Evolutionary conservation across 2,329 filamentous ascomycete species (phyloP).

Genomic region (Verticillium isaacii): DNA sequence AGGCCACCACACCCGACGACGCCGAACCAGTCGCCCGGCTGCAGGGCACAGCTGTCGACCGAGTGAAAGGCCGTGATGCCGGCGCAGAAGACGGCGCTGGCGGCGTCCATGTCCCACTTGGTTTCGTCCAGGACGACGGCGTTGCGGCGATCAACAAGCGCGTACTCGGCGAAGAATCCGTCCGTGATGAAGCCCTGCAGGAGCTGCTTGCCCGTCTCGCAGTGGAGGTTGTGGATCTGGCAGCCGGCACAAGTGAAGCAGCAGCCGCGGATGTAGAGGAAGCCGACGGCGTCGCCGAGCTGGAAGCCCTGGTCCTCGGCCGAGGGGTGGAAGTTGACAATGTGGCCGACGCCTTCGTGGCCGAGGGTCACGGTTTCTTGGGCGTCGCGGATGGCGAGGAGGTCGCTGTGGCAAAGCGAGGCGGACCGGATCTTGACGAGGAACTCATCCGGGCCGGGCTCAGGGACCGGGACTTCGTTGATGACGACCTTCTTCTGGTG

Average conservation of each 20-base stretch:
- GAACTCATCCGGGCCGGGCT: constrained; percentile 33
- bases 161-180: constrained; percentile 43
- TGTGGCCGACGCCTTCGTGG: constrained; percentile 40
- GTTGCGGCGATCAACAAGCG: constrained; percentile 38
- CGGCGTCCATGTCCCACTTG: constrained; percentile 24
- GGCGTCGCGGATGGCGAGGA: constrained; percentile 18
- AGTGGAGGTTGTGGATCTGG: constrained; percentile 35
- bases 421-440: constrained; percentile 29
- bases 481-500: constrained; percentile 22
- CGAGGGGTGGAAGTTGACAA: constrained; percentile 29
- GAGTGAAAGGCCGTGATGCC: constrained; percentile 40
- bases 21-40: constrained; percentile 32
- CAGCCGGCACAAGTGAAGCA: constrained; percentile 44
- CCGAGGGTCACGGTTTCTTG: constrained; percentile 25
- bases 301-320: constrained; percentile 32
- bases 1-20: constrained; percentile 39
- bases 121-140: constrained; percentile 31
- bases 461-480: constrained; percentile 38
- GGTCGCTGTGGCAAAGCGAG: constrained; percentile 28
- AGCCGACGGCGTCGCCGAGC: constrained; percentile 37
- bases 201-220: constrained; percentile 29
- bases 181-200: constrained; percentile 36
- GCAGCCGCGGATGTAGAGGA: constrained; percentile 37
- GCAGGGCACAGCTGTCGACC: constrained; percentile 29
- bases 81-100: constrained; percentile 43